Percentiles rank a stretch among this genome's conserved stretches.
Evolutionary conservation across 805 yeast species (phyloP).

Genomic region (Candida bentonensis): DNA sequence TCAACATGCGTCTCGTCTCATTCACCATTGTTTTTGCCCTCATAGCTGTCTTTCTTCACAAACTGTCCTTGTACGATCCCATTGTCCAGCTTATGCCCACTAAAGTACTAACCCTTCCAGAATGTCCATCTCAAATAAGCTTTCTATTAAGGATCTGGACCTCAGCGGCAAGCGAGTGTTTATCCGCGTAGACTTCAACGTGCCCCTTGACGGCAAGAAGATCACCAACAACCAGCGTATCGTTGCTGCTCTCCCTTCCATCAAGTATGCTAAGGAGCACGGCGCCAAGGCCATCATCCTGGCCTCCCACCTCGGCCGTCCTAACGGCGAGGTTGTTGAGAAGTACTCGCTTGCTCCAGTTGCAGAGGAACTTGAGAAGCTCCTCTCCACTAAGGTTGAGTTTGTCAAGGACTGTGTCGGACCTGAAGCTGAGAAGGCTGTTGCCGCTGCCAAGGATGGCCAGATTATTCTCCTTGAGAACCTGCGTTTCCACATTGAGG

Average conservation of each 20-base stretch:
- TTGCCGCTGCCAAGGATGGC: conserved; percentile 61
- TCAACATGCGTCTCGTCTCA: not conserved
- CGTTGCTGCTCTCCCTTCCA: conserved; percentile 98
- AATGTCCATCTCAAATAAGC: conserved; percentile 90
- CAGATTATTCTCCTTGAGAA: conserved; percentile 85
- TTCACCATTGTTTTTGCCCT: not conserved
- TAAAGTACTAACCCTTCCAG: conserved; percentile 1
- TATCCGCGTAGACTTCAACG: conserved; percentile 70
- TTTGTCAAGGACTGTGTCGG: conserved; percentile 93
- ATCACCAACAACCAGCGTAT: conserved; percentile 99
- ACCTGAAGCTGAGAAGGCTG: conserved; percentile 68
- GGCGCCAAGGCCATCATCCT: conserved; percentile 81
- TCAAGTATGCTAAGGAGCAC: conserved; percentile 83
- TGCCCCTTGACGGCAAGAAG: conserved; percentile 73
- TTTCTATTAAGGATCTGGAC: conserved; percentile 83
- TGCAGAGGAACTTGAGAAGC: conserved; percentile 70
- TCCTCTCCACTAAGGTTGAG: conserved; percentile 59
- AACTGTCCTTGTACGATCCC: not conserved
- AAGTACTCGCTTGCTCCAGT: conserved; percentile 92
- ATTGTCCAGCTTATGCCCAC: not conserved
- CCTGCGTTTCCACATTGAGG: conserved; percentile 95
- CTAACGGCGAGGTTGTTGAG: conserved; percentile 79
- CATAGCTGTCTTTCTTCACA: not conserved
- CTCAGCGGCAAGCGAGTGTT: conserved; percentile 88
- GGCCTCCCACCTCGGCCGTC: conserved; percentile 98